phyloP scores from a whole-genome alignment of 176 grass and related monocot species.

The Triticum turgidum region DNA sequence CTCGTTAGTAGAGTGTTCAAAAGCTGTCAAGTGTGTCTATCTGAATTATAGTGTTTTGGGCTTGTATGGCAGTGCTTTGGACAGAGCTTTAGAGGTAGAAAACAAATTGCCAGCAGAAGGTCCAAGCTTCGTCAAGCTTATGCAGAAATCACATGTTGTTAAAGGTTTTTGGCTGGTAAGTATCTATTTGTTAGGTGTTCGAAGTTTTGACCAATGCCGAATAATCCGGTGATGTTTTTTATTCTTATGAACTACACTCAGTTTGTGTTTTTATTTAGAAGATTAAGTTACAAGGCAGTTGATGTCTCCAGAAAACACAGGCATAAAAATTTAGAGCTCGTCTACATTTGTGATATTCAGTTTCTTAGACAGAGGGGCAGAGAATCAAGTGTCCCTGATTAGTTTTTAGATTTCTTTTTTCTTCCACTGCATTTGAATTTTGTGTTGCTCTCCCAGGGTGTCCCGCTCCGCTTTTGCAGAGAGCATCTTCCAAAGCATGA shows the following conservation, averaged over 20 bases:
- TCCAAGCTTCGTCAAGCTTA: constrained; percentile 31
- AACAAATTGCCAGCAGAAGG: constrained; percentile 25
- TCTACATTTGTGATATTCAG: neutral
- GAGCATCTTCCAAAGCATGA: constrained; percentile 31
- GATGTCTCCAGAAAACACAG: neutral
- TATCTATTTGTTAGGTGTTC: neutral
- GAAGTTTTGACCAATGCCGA: neutral
- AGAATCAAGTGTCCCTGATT: neutral
- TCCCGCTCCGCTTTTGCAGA: constrained; percentile 28
- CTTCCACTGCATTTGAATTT: neutral
- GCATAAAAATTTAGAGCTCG: neutral
- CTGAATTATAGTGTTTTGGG: neutral
- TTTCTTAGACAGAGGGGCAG: neutral
- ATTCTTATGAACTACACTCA: neutral
- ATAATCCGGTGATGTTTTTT: neutral
- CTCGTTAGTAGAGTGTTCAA: neutral
- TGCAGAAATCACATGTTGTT: constrained; percentile 37
- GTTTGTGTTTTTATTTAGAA: neutral
- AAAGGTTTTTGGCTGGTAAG: constrained; percentile 45
- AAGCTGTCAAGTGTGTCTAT: neutral
- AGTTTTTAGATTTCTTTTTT: neutral
- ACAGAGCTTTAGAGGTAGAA: constrained; percentile 29
- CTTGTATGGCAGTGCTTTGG: neutral
- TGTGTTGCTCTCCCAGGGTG: constrained; percentile 2
- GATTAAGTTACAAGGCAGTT: neutral